A percentile compares a stretch with the other conserved stretches of the same genome.
phyloP scores from a whole-genome alignment of 208 protist genomes.

The Vickermania ingenoplastis region DNA sequence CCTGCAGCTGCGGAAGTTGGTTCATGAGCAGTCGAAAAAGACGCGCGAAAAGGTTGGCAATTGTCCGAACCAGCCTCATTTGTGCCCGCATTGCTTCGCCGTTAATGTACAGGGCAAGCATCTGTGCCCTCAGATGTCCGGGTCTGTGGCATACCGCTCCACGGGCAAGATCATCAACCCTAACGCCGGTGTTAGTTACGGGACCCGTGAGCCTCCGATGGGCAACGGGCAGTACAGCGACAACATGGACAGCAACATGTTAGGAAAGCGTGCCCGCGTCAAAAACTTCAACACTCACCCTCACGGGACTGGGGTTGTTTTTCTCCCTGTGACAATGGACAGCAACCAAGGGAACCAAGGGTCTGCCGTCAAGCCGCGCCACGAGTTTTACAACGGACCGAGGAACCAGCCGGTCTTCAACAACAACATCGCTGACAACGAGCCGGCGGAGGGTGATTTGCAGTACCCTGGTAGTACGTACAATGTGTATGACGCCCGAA shows the following conservation, averaged over 20 bases:
- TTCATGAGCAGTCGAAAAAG: constrained; percentile 66
- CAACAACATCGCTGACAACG: constrained; percentile 39
- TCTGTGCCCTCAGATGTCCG: constrained; percentile 21
- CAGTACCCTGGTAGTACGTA: constrained; percentile 78
- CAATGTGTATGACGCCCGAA: constrained; percentile 47
- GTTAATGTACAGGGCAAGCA: constrained; percentile 64
- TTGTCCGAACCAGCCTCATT: constrained; percentile 44
- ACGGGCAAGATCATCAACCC: constrained; percentile 53
- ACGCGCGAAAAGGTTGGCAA: constrained; percentile 33
- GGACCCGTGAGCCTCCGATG: constrained; percentile 16
- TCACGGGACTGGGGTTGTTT: constrained; percentile 70
- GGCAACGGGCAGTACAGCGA: constrained; percentile 35
- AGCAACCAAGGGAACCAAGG: constrained; percentile 5
- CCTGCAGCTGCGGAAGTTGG: constrained; percentile 39
- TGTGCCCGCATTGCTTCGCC: constrained; percentile 63
- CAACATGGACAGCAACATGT: constrained; percentile 11
- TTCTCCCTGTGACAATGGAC: constrained; percentile 27
- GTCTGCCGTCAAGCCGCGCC: constrained; percentile 1
- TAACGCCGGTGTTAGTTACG: constrained; percentile 39
- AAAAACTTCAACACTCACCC: constrained; percentile 60
- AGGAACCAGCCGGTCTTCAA: constrained; percentile 22
- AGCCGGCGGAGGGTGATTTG: constrained; percentile 30
- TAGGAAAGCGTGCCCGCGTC: constrained; percentile 17
- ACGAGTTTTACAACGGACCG: constrained; percentile 8
- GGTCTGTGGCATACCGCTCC: constrained; percentile 33